These are phyloP conservation scores for Phoma sp. DNA, from an alignment of 2,329 filamentous ascomycete genomes.

Conservation along the genomic window DNA sequence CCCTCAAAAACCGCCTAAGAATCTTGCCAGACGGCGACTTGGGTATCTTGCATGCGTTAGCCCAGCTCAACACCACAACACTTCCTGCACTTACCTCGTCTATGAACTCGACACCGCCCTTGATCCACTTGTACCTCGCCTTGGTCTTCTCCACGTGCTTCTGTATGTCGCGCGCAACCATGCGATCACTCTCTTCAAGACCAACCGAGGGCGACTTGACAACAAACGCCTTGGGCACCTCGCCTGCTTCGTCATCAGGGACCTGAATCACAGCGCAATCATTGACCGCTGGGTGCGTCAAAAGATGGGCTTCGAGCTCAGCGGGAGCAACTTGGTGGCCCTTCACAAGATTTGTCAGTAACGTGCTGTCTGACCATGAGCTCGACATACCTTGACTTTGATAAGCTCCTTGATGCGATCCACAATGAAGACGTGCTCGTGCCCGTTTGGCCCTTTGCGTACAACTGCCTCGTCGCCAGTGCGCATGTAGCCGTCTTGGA, in stretches of 20 bases:
- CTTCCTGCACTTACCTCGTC: conserved; percentile 25
- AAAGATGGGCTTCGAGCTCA: conserved; percentile 80
- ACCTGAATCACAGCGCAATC: conserved; percentile 82
- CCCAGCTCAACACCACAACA: conserved; percentile 35
- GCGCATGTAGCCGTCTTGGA: conserved; percentile 76
- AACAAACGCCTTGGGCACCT: conserved; percentile 69
- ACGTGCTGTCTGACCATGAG: no score
- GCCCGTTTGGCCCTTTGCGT: conserved; percentile 62
- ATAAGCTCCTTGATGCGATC: conserved; percentile 83
- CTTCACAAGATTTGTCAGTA: conserved; percentile 49
- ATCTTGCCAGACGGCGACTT: conserved; percentile 71
- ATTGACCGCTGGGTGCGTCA: conserved; percentile 75
- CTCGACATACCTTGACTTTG: conserved; percentile 70
- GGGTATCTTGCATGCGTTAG: conserved; percentile 53
- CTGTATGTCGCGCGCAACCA: conserved; percentile 58
- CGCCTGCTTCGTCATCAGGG: conserved; percentile 66
- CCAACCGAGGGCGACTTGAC: conserved; percentile 63
- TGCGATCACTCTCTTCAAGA: conserved; percentile 58
- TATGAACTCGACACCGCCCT: conserved; percentile 62
- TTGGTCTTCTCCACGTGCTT: conserved; percentile 68
- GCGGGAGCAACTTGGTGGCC: conserved; percentile 84
- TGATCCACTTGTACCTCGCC: conserved; percentile 67
- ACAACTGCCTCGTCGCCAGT: conserved; percentile 76
- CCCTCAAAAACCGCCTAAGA: conserved; percentile 68
- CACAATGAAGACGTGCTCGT: conserved; percentile 84